Conservation (phyloP, 2,329 filamentous ascomycete species). For the Fonsecaea multimorphosa region DNA sequence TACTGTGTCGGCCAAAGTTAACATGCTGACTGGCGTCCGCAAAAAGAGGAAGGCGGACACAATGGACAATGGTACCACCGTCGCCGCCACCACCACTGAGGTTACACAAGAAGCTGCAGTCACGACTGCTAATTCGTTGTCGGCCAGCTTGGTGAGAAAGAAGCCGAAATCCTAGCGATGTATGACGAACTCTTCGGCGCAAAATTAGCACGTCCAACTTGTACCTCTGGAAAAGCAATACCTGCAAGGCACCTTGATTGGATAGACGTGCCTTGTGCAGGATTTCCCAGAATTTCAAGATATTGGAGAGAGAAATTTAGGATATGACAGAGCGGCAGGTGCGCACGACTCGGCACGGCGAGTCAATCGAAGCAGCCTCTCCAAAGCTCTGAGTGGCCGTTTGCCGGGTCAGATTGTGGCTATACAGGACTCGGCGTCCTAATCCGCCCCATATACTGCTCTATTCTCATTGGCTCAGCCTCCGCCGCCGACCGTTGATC, state of each 20-base stretch:
- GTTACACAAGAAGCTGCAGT: background rate
- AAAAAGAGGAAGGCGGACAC: slow-evolving; percentile 38
- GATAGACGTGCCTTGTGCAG: slow-evolving; percentile 17
- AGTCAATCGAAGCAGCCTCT: background rate
- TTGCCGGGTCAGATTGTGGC: slow-evolving; percentile 19
- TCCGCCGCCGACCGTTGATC: slow-evolving; percentile 10
- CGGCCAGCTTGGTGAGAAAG: slow-evolving; percentile 35
- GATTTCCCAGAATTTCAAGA: background rate
- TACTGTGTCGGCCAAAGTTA: slow-evolving; percentile 22
- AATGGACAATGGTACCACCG: background rate
- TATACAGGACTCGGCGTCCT: slow-evolving; percentile 15
- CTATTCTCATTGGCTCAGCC: slow-evolving; percentile 21
- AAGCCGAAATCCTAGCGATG: slow-evolving; percentile 33
- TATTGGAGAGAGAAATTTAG: slow-evolving; percentile 1
- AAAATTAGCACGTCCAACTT: background rate
- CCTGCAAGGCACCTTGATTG: slow-evolving; percentile 14
- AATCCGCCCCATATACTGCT: background rate
- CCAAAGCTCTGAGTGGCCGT: slow-evolving; percentile 7
- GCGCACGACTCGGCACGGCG: background rate
- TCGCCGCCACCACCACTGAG: too few relatives aligned
- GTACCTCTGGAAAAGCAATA: background rate
- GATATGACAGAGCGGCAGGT: slow-evolving; percentile 17
- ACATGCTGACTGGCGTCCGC: slow-evolving; percentile 35
- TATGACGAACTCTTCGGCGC: background rate
- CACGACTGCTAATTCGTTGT: slow-evolving; percentile 20